Conservation (phyloP, 306 rosid species). For the Malus sieversii region DNA sequence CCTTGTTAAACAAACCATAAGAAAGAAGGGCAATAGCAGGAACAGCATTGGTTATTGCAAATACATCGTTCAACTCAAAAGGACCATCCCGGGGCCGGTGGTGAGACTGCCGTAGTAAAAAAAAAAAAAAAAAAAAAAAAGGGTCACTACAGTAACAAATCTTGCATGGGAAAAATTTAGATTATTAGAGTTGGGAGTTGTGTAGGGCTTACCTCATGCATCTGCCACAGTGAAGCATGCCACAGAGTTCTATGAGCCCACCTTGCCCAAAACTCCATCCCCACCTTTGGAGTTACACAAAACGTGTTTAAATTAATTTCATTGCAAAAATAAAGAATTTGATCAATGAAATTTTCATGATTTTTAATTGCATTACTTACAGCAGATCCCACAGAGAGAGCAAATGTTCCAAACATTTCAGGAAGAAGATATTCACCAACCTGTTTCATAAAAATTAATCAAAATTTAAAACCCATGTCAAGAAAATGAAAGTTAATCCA, state of each 20-base stretch:
- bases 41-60: constrained; percentile 63
- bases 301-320: neutral
- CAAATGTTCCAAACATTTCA: constrained; percentile 75
- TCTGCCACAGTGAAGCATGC: constrained; percentile 47
- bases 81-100: constrained; percentile 73
- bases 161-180: neutral
- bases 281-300: constrained; percentile 23
- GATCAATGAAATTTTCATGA: neutral
- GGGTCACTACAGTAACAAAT: neutral
- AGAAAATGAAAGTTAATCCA: neutral
- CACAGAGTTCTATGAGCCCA: constrained; percentile 55
- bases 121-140: neutral
- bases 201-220: constrained; percentile 27
- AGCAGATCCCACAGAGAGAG: constrained; percentile 70
- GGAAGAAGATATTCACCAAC: constrained; percentile 55
- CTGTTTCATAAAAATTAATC: constrained; percentile 25
- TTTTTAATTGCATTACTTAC: constrained; percentile 14
- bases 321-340: neutral
- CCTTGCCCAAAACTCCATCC: constrained; percentile 53
- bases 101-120: constrained; percentile 52
- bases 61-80: constrained; percentile 75
- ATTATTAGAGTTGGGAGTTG: neutral
- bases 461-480: neutral
- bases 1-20: constrained; percentile 56
- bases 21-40: constrained; percentile 77